Evolutionary conservation across 768 basidiomycete species (phyloP).

Genomic region (Astraeus odoratus): DNA sequence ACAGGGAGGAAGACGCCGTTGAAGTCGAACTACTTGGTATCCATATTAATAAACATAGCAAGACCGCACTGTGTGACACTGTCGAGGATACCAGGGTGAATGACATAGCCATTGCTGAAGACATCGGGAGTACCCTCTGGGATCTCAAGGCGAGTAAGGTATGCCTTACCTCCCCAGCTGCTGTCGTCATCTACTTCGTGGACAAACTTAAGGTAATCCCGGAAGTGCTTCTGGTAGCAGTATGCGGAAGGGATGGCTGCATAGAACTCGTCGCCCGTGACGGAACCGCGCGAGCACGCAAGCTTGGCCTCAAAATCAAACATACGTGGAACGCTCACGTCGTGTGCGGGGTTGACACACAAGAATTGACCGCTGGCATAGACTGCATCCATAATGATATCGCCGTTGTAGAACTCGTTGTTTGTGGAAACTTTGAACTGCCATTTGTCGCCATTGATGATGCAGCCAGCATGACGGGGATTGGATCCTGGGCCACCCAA

Average conservation of each 20-base stretch:
- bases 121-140: slow-evolving; percentile 20
- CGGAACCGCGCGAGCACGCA: slow-evolving; percentile 5
- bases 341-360: slow-evolving; percentile 20
- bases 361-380: slow-evolving; percentile 24
- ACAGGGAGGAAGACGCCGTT: slow-evolving; percentile 27
- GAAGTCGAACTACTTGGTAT: slow-evolving; percentile 24
- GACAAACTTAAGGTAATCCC: slow-evolving; percentile 22
- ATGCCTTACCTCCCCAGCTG: slow-evolving; percentile 22
- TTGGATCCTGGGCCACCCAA: slow-evolving; percentile 9
- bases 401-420: slow-evolving; percentile 15
- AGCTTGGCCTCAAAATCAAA: slow-evolving; percentile 21
- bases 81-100: slow-evolving; percentile 29
- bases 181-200: slow-evolving; percentile 22
- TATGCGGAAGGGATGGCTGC: slow-evolving; percentile 10
- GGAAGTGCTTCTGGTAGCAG: slow-evolving; percentile 17
- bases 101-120: slow-evolving; percentile 23
- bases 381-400: slow-evolving; percentile 22
- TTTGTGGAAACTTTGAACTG: slow-evolving; percentile 23
- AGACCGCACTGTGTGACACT: slow-evolving; percentile 27
- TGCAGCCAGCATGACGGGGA: slow-evolving; percentile 18
- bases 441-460: slow-evolving; percentile 23
- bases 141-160: slow-evolving; percentile 17
- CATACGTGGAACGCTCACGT: slow-evolving; percentile 14
- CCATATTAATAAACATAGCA: slow-evolving; percentile 19
- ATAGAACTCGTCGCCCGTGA: slow-evolving; percentile 13